Percentiles rank a stretch among this genome's conserved stretches.
These are phyloP conservation scores for Penicillium sp. DNA, from an alignment of 2,329 filamentous ascomycete species.

Conservation along the genomic window DNA sequence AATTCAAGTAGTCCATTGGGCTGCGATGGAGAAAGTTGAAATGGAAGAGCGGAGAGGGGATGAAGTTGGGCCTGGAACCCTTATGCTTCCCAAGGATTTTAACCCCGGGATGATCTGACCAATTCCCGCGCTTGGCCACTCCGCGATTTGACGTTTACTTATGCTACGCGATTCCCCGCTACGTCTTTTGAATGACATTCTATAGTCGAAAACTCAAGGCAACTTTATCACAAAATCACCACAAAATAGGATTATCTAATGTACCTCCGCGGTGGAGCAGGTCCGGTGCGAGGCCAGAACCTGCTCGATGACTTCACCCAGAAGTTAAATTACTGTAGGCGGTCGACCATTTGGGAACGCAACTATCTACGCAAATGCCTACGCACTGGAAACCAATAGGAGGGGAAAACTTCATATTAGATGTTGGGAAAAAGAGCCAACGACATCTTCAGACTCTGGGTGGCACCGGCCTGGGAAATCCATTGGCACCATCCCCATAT, in stretches of 20 bases:
- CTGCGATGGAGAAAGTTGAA: background rate
- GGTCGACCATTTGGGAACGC: background rate
- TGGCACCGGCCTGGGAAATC: background rate
- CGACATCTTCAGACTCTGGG: background rate
- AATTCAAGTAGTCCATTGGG: constrained; percentile 56
- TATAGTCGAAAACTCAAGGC: background rate
- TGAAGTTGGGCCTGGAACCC: background rate
- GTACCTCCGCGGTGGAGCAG: background rate
- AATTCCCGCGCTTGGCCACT: background rate
- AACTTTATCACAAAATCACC: background rate
- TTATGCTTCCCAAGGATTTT: background rate
- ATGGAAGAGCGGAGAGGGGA: background rate
- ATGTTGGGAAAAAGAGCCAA: constrained; percentile 4
- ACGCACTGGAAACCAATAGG: background rate
- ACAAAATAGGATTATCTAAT: background rate
- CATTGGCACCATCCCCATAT: background rate
- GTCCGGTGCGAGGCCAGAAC: constrained; percentile 8
- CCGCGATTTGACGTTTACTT: background rate
- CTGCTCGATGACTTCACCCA: constrained; percentile 17
- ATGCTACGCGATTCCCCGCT: background rate
- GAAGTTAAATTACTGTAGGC: background rate
- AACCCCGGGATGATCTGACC: constrained; percentile 8
- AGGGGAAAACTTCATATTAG: constrained; percentile 10
- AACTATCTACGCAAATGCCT: background rate
- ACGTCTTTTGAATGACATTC: background rate